These are phyloP conservation scores for Blastomyces gilchristii DNA, from an alignment of 2,329 filamentous ascomycete species.

Conservation along the genomic window DNA sequence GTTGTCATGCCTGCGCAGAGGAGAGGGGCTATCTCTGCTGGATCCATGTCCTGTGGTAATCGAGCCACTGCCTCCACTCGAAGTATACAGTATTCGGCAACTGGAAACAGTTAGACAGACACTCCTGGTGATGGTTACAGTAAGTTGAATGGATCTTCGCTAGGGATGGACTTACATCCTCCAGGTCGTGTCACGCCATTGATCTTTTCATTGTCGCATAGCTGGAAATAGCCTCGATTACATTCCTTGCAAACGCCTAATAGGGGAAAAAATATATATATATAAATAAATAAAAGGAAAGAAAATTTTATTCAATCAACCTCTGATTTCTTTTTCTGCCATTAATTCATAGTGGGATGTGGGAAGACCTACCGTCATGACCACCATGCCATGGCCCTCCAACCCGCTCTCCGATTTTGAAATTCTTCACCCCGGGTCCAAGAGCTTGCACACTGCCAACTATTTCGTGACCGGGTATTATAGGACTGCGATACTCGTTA, in stretches of 20 bases:
- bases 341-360: not conserved
- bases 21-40: slow-evolving; percentile 38
- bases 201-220: slow-evolving; percentile 53
- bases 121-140: not conserved
- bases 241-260: slow-evolving; percentile 53
- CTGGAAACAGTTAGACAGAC: slow-evolving; percentile 14
- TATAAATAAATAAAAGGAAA: not conserved
- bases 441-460: slow-evolving; percentile 57
- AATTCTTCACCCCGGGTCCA: slow-evolving; percentile 42
- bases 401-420: slow-evolving; percentile 55
- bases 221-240: slow-evolving; percentile 54
- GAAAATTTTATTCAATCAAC: not conserved
- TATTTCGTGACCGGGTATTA: slow-evolving; percentile 60
- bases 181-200: slow-evolving; percentile 59
- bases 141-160: not conserved
- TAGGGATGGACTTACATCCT: slow-evolving; percentile 42
- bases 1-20: slow-evolving; percentile 44
- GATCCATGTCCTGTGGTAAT: slow-evolving; percentile 39
- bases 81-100: slow-evolving; percentile 31
- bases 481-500: slow-evolving; percentile 34
- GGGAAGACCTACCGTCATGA: slow-evolving; percentile 22
- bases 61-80: slow-evolving; percentile 32
- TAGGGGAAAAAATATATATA: not conserved
- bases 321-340: too few species aligned
- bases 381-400: slow-evolving; percentile 61